Base-by-base conservation (phyloP, 1,284 basidiomycete genomes). In the Chalciporus piperatoides region DNA sequence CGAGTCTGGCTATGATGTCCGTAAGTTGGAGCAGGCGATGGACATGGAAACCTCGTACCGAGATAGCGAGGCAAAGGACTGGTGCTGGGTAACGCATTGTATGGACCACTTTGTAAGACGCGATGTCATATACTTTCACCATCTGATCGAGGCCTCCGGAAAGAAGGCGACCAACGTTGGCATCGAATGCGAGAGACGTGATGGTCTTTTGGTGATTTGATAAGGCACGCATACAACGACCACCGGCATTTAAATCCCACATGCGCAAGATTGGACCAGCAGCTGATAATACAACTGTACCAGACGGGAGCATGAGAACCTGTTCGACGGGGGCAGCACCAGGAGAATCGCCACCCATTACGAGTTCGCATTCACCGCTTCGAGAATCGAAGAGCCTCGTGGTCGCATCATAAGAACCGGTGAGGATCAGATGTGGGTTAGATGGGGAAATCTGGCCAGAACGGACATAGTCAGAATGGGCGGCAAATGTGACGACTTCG, bases 131-230 rank as follows among this genome's bases (percentile, higher is more conserved):
- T 19, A 98, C 94, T 72, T 99, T 99, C 52, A 99, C 92, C 84
- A 99, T 89, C 58, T 95, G 93, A 67, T 99, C 97, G 53, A 99
- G 73, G 28, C 91, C 86, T 30, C 90, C 97, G 0, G 92, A 94
- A 41, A 99, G 75, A 3, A 99, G 78, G 23, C 95, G 80, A 57
- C 83, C 80, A 15, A 86, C 80, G 48, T 79, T 79, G 14, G 86
- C 69, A 63, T 93, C 85, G 68, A 95, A 92, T 4, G 90, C 76
- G 23, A 98, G 77, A 19, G 89, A 81, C 0, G 96, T 99, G 52
- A 99, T 84, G 0, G 95, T 96, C 74, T 99, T 99, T 70, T 98
- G 96, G 68, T 99, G 97, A 71, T 99, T 99, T 28, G 90, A 93
- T 54, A 97, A 68, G 6, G 94, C 94, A 40, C 89, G 81, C 2